Evolutionary conservation across 768 basidiomycete genomes (phyloP).

Genomic region (Suillus lakei): DNA sequence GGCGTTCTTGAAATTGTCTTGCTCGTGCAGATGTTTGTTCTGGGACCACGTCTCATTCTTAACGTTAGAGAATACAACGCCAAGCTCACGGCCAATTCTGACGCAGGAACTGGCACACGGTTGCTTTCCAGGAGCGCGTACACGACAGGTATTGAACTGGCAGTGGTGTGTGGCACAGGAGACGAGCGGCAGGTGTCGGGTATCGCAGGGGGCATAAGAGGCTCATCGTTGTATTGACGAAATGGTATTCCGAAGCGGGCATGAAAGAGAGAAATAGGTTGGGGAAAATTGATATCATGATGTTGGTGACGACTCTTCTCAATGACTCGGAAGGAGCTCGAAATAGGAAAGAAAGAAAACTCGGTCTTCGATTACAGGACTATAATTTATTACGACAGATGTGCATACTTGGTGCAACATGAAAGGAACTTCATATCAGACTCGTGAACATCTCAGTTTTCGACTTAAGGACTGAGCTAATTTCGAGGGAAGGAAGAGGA

Average conservation of each 20-base stretch:
- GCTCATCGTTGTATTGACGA: background rate
- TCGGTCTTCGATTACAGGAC: too few species aligned
- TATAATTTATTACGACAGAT: too few species aligned
- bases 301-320: too few species aligned
- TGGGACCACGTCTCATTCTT: constrained; percentile 1
- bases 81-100: background rate
- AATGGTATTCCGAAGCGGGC: background rate
- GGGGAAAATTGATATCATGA: too few species aligned
- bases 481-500: too few species aligned
- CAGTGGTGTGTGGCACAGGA: background rate
- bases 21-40: background rate
- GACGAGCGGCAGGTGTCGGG: background rate
- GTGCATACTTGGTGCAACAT: too few species aligned
- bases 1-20: background rate
- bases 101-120: background rate
- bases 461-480: too few species aligned
- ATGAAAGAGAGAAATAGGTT: background rate
- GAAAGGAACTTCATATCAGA: too few species aligned
- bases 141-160: background rate
- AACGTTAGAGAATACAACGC: background rate
- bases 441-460: too few species aligned
- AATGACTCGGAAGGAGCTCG: too few species aligned
- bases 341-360: too few species aligned
- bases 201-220: background rate
- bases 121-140: background rate